Percentiles rank a stretch among this genome's conserved stretches.
Evolutionary conservation across 352 stramenopile species (phyloP).

Genomic region (Phytophthora uliginosa): DNA sequence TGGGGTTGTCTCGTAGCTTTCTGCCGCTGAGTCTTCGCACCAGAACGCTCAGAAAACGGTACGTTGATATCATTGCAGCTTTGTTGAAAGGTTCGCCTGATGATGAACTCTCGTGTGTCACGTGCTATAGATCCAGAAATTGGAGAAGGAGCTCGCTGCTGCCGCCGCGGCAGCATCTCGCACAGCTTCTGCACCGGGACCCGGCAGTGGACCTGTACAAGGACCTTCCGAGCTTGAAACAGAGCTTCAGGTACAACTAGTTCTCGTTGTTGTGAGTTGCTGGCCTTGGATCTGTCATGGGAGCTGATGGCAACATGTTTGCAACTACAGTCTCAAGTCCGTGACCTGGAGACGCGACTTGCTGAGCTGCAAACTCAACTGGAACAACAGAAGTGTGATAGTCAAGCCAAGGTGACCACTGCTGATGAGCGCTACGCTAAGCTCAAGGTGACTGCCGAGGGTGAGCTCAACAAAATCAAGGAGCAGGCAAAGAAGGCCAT

Average conservation of each 20-base stretch:
- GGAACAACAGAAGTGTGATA: conserved; percentile 62
- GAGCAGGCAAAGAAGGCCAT: conserved; percentile 92
- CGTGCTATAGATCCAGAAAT: conserved; percentile 55
- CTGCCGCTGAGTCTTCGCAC: conserved; percentile 39
- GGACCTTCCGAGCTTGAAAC: conserved; percentile 42
- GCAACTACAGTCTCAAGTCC: conserved; percentile 44
- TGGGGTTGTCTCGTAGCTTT: conserved; percentile 41
- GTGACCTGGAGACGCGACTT: conserved; percentile 48
- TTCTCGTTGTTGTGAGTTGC: background rate
- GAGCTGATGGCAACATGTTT: background rate
- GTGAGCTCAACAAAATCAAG: conserved; percentile 86
- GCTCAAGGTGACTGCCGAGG: conserved; percentile 80
- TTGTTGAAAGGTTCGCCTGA: background rate
- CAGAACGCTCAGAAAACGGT: conserved; percentile 67
- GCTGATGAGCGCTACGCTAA: conserved; percentile 82
- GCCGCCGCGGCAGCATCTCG: conserved; percentile 36
- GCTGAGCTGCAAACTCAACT: conserved; percentile 50
- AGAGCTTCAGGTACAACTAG: conserved; percentile 44
- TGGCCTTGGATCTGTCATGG: background rate
- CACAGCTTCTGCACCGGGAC: conserved; percentile 42
- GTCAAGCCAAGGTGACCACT: conserved; percentile 53
- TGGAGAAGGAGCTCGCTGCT: conserved; percentile 63
- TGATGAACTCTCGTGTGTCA: conserved; percentile 1
- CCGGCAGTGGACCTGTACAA: conserved; percentile 34
- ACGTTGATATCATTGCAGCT: conserved; percentile 4